Conservation (phyloP, 768 basidiomycete genomes). For the Termitomyces sp. region DNA sequence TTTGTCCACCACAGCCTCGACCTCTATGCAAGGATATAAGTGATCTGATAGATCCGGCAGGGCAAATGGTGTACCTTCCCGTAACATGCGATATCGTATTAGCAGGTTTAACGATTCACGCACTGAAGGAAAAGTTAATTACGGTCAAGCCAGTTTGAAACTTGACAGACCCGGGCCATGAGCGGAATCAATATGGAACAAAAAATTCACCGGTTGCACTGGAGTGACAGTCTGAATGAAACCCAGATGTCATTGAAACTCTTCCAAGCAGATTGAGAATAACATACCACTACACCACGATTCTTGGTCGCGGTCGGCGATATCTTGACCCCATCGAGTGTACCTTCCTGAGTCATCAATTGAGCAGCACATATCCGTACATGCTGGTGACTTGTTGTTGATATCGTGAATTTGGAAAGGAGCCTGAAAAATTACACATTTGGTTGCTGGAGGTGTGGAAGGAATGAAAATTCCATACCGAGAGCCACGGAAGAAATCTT, state of each 20-base stretch:
- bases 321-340: constrained; percentile 51
- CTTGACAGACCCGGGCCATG: constrained; percentile 55
- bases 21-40: constrained; percentile 46
- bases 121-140: constrained; percentile 35
- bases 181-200: constrained; percentile 75
- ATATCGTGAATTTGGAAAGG: constrained; percentile 89
- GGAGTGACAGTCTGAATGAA: constrained; percentile 69
- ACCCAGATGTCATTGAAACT: constrained; percentile 8
- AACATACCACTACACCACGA: constrained; percentile 48
- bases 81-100: constrained; percentile 76
- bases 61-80: constrained; percentile 59
- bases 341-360: constrained; percentile 45
- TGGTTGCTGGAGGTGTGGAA: background rate
- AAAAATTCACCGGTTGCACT: constrained; percentile 68
- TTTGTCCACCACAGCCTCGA: constrained; percentile 57
- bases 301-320: constrained; percentile 43
- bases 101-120: constrained; percentile 59
- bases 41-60: background rate
- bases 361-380: constrained; percentile 70
- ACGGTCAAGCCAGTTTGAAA: background rate
- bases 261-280: background rate
- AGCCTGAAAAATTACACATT: constrained; percentile 46
- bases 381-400: constrained; percentile 74
- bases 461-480: constrained; percentile 46
- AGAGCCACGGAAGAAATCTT: constrained; percentile 91